phyloP scores from a whole-genome alignment of 2,329 filamentous ascomycete species.

The Ambrosiella beaveri region DNA sequence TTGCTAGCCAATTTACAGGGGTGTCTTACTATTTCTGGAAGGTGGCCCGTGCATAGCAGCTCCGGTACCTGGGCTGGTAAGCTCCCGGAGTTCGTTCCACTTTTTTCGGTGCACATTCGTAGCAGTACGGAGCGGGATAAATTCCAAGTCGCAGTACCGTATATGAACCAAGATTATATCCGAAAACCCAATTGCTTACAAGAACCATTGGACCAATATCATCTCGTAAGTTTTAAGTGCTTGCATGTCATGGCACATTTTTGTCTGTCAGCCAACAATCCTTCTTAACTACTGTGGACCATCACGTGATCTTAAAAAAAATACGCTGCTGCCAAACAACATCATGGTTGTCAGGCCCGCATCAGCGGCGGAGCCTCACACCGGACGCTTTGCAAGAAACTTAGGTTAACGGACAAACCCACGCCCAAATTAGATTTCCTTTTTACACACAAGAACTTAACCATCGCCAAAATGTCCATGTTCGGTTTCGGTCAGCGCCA shows the following conservation, averaged over 20 bases:
- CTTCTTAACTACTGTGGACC: not conserved
- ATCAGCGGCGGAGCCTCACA: conserved; percentile 4
- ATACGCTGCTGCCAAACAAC: conserved; percentile 12
- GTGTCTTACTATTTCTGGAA: conserved; percentile 2
- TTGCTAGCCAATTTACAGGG: conserved; percentile 8
- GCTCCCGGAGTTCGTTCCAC: conserved; percentile 2
- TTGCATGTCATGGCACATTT: not conserved
- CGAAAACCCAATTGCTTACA: no score
- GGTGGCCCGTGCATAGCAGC: conserved; percentile 7
- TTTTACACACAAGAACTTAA: not conserved
- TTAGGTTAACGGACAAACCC: no score
- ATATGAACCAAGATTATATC: no score
- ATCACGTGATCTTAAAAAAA: conserved; percentile 11
- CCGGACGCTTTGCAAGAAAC: not conserved
- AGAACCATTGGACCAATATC: not conserved
- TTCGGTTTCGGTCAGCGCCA: conserved; percentile 46
- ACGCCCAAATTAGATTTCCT: not conserved
- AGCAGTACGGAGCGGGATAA: not conserved
- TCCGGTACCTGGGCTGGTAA: not conserved
- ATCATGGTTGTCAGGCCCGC: conserved; percentile 7
- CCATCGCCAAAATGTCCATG: conserved; percentile 24
- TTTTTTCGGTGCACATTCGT: conserved; percentile 2
- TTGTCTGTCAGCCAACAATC: not conserved
- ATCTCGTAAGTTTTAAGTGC: not conserved
- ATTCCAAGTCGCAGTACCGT: not conserved